Conservation (phyloP, 345 rosid species). For the Rubroshorea leprosula region DNA sequence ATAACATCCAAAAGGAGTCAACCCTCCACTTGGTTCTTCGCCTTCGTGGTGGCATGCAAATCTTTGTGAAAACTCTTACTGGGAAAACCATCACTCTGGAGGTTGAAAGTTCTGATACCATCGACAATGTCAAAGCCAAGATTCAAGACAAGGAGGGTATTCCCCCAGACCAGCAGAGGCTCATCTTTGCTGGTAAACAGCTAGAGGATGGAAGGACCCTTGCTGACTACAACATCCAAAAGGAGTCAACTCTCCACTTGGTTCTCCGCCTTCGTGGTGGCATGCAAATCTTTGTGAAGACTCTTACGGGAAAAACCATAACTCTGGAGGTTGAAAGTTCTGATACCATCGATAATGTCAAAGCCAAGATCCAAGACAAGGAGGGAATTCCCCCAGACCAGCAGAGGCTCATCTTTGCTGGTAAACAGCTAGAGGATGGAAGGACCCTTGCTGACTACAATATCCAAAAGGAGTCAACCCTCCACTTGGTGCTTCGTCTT, state of each 20-base stretch:
- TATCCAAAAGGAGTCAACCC: not conserved
- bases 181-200: conserved; percentile 46
- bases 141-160: conserved; percentile 52
- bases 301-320: not conserved
- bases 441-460: not conserved
- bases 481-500: not conserved
- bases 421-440: not conserved
- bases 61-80: conserved; percentile 20
- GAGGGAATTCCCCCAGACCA: not conserved
- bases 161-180: conserved; percentile 45
- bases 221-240: conserved; percentile 40
- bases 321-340: not conserved
- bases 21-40: conserved; percentile 16
- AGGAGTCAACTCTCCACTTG: conserved; percentile 46
- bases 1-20: conserved; percentile 16
- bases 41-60: conserved; percentile 25
- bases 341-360: not conserved
- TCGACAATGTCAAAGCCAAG: conserved; percentile 43
- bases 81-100: conserved; percentile 27
- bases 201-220: conserved; percentile 45
- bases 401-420: not conserved
- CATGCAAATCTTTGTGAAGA: conserved; percentile 12
- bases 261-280: conserved; percentile 63
- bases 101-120: conserved; percentile 46
- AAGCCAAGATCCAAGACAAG: not conserved